Evolutionary conservation across 1,284 basidiomycete genomes (phyloP).

Genomic region (Sparassis latifolia): DNA sequence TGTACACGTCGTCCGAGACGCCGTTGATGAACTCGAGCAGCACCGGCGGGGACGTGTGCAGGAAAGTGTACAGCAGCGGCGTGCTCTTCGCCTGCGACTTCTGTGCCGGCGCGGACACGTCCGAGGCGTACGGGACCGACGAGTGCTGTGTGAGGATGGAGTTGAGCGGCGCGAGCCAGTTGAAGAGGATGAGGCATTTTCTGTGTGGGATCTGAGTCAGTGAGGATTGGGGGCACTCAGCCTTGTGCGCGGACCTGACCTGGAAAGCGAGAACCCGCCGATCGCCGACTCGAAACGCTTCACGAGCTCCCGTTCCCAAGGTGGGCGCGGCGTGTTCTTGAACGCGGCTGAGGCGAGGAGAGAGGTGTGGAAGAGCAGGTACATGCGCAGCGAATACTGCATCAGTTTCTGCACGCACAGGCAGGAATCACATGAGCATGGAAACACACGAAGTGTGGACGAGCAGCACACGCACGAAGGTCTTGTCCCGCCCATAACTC

Average conservation of each 20-base stretch:
- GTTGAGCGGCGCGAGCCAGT: conserved; percentile 71
- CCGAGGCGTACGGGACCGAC: conserved; percentile 45
- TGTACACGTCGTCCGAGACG: conserved; percentile 68
- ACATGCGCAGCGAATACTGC: conserved; percentile 72
- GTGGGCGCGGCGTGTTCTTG: conserved; percentile 35
- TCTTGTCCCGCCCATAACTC: conserved; percentile 73
- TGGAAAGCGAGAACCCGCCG: conserved; percentile 61
- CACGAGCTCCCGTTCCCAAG: conserved; percentile 51
- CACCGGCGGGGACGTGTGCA: conserved; percentile 79
- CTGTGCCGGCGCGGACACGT: conserved; percentile 17
- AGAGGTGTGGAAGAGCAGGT: conserved; percentile 60
- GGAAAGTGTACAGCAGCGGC: conserved; percentile 62
- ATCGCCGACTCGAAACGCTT: conserved; percentile 54
- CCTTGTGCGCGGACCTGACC: conserved; percentile 33
- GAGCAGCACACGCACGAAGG: conserved; percentile 51
- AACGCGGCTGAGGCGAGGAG: conserved; percentile 39
- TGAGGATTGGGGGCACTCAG: not conserved
- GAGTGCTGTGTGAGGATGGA: conserved; percentile 59
- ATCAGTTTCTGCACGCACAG: conserved; percentile 59
- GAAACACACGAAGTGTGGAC: conserved; percentile 1
- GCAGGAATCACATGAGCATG: not conserved
- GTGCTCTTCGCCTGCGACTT: conserved; percentile 32
- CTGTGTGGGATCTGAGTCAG: conserved; percentile 30
- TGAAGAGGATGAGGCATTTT: conserved; percentile 74
- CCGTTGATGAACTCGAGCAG: conserved; percentile 70